Conservation (phyloP, 371 early-diverging fungal genomes). For the Rhizopus arrhizus region DNA sequence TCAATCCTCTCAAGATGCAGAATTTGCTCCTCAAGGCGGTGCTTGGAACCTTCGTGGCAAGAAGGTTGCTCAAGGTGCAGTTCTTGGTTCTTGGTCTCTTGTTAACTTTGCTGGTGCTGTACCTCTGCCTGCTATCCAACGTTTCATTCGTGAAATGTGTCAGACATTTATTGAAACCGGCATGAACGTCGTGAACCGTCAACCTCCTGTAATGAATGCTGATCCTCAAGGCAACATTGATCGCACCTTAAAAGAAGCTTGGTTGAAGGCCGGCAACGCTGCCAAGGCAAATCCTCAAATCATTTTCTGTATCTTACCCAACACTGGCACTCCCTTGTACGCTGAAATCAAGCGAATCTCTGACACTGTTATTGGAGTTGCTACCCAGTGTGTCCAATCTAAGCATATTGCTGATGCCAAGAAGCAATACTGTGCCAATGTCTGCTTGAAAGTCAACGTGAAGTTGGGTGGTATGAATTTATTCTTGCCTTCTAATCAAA, state of each 20-base stretch:
- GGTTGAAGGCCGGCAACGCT: constrained; percentile 59
- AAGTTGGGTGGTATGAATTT: constrained; percentile 83
- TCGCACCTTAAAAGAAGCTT: constrained; percentile 66
- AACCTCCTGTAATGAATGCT: constrained; percentile 71
- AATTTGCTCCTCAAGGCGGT: constrained; percentile 75
- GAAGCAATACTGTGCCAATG: constrained; percentile 71
- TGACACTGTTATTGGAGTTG: constrained; percentile 84
- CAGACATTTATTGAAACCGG: constrained; percentile 62
- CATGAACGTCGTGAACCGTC: constrained; percentile 57
- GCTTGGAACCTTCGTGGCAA: constrained; percentile 90
- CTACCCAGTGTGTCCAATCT: constrained; percentile 88
- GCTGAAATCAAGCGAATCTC: constrained; percentile 91
- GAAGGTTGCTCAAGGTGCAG: constrained; percentile 71
- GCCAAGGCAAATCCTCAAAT: constrained; percentile 77
- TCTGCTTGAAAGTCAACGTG: constrained; percentile 78
- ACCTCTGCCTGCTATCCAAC: constrained; percentile 36
- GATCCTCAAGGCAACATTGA: constrained; percentile 71
- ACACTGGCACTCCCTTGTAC: constrained; percentile 80
- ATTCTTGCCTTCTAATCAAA: constrained; percentile 26
- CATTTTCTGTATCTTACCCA: constrained; percentile 79
- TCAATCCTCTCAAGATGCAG: constrained; percentile 52
- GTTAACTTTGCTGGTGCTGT: constrained; percentile 56
- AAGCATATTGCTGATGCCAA: constrained; percentile 67
- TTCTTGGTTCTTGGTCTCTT: constrained; percentile 81
- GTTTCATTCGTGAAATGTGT: constrained; percentile 58